Conservation (phyloP, 768 basidiomycete genomes). For the Termitomyces sp. region DNA sequence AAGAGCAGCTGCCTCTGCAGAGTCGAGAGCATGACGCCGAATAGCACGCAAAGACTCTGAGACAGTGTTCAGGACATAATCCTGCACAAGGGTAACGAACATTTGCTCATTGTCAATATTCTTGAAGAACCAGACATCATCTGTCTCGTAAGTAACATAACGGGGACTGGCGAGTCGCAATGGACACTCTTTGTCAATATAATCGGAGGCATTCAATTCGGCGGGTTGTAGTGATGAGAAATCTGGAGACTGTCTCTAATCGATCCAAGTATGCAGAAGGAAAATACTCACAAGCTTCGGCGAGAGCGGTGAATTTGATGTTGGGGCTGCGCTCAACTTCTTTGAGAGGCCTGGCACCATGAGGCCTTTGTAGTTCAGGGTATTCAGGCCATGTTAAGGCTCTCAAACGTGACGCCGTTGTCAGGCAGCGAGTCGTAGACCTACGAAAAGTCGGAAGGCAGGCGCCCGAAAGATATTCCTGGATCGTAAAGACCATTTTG, state of each 20-base stretch:
- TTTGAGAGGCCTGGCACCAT: conserved; percentile 9
- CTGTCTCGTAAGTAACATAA: conserved; percentile 14
- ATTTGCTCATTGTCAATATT: conserved; percentile 20
- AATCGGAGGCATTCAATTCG: conserved; percentile 6
- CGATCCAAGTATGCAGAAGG: background rate
- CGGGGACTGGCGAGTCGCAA: conserved; percentile 17
- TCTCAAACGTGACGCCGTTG: conserved; percentile 3
- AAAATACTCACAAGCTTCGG: conserved; percentile 3
- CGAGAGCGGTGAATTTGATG: conserved; percentile 6
- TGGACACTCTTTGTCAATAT: conserved; percentile 10
- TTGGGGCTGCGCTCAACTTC: conserved; percentile 6
- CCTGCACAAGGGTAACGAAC: conserved; percentile 13
- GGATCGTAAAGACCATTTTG: conserved; percentile 9
- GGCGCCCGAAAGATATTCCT: conserved; percentile 12
- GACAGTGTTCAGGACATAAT: conserved; percentile 20
- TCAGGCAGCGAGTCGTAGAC: background rate
- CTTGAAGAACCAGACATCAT: conserved; percentile 14
- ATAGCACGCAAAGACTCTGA: conserved; percentile 18
- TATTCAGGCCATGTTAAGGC: conserved; percentile 18
- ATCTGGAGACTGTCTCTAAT: background rate
- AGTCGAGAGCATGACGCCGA: background rate
- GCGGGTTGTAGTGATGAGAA: background rate
- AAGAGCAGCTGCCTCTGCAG: conserved; percentile 12
- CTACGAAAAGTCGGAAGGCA: conserved; percentile 15
- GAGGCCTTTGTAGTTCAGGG: conserved; percentile 13